Evolutionary conservation across 306 rosid species (phyloP).

Genomic region (Quercus aquifolioides): DNA sequence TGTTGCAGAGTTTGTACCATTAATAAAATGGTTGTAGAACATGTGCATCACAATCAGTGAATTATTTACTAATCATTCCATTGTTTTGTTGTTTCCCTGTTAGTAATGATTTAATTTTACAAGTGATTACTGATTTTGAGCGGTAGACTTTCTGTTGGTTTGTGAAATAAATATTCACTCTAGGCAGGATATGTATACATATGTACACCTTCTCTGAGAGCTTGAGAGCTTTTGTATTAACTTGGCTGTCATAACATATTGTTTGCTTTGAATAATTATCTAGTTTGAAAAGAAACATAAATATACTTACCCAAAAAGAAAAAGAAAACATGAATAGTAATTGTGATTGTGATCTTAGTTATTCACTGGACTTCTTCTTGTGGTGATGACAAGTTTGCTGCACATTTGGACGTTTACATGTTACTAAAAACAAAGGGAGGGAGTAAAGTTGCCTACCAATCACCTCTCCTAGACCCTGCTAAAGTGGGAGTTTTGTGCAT

Average conservation of each 20-base stretch:
- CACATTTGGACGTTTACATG: constrained; percentile 6
- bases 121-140: background rate
- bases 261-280: background rate
- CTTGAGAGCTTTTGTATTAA: background rate
- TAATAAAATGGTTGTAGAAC: background rate
- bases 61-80: background rate
- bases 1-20: background rate
- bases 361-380: background rate
- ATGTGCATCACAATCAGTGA: background rate
- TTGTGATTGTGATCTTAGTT: background rate
- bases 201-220: background rate
- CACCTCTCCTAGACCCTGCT: too few relatives aligned
- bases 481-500: too few relatives aligned
- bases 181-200: background rate
- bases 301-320: background rate
- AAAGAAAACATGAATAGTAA: background rate
- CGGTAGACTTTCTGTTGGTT: background rate
- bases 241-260: background rate
- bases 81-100: background rate
- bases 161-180: background rate
- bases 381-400: background rate
- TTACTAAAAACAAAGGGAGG: background rate
- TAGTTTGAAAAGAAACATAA: background rate
- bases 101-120: background rate
- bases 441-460: too few relatives aligned